Evolutionary conservation across 106 monocot species (phyloP), one percentile per base, ranked within the genome.

Genomic region (Allium sativum): DNA sequence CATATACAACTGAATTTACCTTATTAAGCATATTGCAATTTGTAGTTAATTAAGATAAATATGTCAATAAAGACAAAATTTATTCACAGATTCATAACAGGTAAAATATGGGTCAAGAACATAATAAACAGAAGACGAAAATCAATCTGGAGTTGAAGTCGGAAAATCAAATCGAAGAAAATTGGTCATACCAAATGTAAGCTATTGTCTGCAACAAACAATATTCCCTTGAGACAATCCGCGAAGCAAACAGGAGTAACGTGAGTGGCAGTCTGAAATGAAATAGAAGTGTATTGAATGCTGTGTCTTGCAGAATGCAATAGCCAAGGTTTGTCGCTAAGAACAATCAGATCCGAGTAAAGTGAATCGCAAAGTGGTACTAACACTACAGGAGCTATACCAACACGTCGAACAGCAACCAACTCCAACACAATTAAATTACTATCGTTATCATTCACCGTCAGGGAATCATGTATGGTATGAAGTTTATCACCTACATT

Each of bases 301-400:
- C 88, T 83, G 58, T 92, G 85, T 56, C 82, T 78, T 57, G 84
- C 75, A 61, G 82, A 61, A 66, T 88, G 88, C 57, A 98, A 73
- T 48, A 98, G 64, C 98, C 98, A 98, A 56, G 98, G 80, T 67
- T 78, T 88, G 59, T 92, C 92, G 83, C 88, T 81, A 19, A 98
- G 78, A 58, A 85, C 69, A 81, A 98, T 78, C 61, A 98, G 63
- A 59, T 98, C 98, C 51, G 92, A 64, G 78, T 82, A 73, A 68
- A 82, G 78, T 42, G 82, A 80, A 73, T 98, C 85, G 45, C 59
- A 40, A 17, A 98, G 64, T 41, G 92, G 78, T 59, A 92, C 91
- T 60, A 98, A 74, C 74, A 74, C 78, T 6, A 88, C 92, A 46
- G 98, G 98, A 66, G 85, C 85, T 58, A 75, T 69, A 42, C 98